A percentile compares a stretch with the other conserved stretches of the same genome.
These are phyloP conservation scores for Neocallimastix lanati DNA, from an alignment of 192 early-diverging fungal species.

Conservation along the genomic window DNA sequence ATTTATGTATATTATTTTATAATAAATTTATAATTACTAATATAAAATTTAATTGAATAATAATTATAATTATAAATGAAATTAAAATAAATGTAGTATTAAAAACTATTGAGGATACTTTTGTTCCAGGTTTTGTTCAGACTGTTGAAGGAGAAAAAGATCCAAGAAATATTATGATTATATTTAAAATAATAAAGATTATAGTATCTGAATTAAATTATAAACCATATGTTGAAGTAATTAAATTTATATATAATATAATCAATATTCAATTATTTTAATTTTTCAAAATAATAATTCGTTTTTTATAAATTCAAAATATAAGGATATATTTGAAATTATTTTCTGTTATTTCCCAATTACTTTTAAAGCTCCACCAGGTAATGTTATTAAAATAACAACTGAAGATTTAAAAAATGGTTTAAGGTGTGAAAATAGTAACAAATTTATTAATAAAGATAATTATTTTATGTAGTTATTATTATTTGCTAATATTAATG, in stretches of 20 bases:
- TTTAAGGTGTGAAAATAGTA: slow-evolving; percentile 45
- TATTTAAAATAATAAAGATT: slow-evolving; percentile 53
- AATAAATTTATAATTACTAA: too few relatives aligned
- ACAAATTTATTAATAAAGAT: too few relatives aligned
- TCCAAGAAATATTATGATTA: slow-evolving; percentile 78
- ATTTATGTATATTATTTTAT: too few relatives aligned
- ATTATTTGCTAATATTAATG: too few relatives aligned
- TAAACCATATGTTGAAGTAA: slow-evolving; percentile 51
- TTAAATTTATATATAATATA: too few relatives aligned
- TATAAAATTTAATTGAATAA: too few relatives aligned
- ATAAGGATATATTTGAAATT: slow-evolving; percentile 74
- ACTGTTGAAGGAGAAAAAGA: slow-evolving; percentile 97
- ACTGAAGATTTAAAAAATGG: slow-evolving; percentile 72
- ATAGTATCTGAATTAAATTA: slow-evolving; percentile 67
- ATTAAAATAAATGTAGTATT: too few relatives aligned
- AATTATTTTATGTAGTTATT: too few relatives aligned
- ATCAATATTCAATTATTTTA: neutral
- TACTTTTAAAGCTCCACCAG: slow-evolving; percentile 87
- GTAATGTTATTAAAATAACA: slow-evolving; percentile 88
- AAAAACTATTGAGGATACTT: slow-evolving; percentile 41
- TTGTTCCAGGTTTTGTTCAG: slow-evolving; percentile 69
- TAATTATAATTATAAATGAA: too few relatives aligned
- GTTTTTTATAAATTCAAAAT: too few relatives aligned
- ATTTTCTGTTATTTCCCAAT: slow-evolving; percentile 99
- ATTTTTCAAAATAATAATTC: neutral